phyloP scores from a whole-genome alignment of 768 basidiomycete genomes.

The Tricholoma flavovirens region DNA sequence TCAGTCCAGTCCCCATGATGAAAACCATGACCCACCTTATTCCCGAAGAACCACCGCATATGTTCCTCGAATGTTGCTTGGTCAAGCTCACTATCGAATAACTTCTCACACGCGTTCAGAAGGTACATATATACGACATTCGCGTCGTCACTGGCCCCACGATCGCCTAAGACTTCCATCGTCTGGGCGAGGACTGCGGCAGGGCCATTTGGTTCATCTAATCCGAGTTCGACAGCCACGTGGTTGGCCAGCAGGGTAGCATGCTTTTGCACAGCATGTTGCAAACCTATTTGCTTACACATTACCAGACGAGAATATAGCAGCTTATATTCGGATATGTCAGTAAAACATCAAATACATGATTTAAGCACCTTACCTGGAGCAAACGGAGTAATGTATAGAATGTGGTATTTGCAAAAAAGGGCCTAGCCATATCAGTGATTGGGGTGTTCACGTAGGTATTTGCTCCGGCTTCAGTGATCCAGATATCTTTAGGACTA shows the following conservation, averaged over 20 bases:
- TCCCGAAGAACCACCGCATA: constrained; percentile 91
- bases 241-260: constrained; percentile 68
- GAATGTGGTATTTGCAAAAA: constrained; percentile 91
- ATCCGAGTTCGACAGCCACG: constrained; percentile 75
- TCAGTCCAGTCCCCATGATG: constrained; percentile 8
- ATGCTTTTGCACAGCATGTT: constrained; percentile 63
- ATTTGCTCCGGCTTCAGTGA: constrained; percentile 41
- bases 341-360: constrained; percentile 8
- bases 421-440: constrained; percentile 43
- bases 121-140: constrained; percentile 86
- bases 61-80: constrained; percentile 92
- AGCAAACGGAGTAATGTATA: constrained; percentile 85
- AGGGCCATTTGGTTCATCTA: constrained; percentile 80
- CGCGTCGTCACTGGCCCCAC: constrained; percentile 37
- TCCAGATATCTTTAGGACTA: constrained; percentile 51
- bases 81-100: constrained; percentile 92
- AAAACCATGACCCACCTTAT: constrained; percentile 48
- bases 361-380: constrained; percentile 51
- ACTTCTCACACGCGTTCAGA: constrained; percentile 84
- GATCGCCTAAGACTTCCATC: constrained; percentile 52
- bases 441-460: constrained; percentile 17
- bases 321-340: constrained; percentile 43
- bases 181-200: constrained; percentile 64
- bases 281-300: constrained; percentile 78
- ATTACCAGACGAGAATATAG: constrained; percentile 81